phyloP scores from a whole-genome alignment of 1,284 basidiomycete genomes.

The Ustilago esculenta region DNA sequence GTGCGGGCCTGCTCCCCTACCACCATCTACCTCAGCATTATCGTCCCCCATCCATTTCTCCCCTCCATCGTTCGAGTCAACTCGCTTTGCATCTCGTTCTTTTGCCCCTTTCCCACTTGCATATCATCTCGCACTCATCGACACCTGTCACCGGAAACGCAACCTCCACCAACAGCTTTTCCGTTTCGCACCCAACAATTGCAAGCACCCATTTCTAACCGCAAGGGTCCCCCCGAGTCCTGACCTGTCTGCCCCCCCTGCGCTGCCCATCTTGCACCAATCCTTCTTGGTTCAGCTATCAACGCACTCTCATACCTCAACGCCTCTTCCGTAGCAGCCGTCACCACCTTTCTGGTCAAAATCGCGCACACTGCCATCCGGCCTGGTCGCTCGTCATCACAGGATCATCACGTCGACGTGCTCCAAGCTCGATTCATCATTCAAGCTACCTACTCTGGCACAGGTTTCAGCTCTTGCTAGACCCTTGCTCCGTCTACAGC shows the following conservation, averaged over 20 bases:
- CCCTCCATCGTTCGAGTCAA: neutral
- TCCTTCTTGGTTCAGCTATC: neutral
- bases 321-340: neutral
- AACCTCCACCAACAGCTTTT: conserved; percentile 28
- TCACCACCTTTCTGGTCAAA: neutral
- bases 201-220: conserved; percentile 6
- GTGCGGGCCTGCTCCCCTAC: conserved; percentile 27
- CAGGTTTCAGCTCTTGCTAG: neutral
- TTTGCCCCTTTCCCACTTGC: conserved; percentile 9
- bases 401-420: neutral
- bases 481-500: conserved; percentile 17
- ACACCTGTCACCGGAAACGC: conserved; percentile 34
- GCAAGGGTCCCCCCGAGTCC: conserved; percentile 7
- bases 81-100: conserved; percentile 9
- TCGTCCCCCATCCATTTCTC: neutral
- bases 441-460: neutral
- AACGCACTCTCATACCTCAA: neutral
- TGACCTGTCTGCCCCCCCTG: conserved; percentile 11
- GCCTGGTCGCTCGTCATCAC: conserved; percentile 15
- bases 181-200: conserved; percentile 23
- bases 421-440: neutral
- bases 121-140: conserved; percentile 21
- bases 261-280: too few relatives aligned
- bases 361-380: neutral
- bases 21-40: conserved; percentile 8